Percentiles rank a stretch among this genome's conserved stretches.
phyloP scores from a whole-genome alignment of 1,139 yeast species.

The Taphrina flavorubra region DNA sequence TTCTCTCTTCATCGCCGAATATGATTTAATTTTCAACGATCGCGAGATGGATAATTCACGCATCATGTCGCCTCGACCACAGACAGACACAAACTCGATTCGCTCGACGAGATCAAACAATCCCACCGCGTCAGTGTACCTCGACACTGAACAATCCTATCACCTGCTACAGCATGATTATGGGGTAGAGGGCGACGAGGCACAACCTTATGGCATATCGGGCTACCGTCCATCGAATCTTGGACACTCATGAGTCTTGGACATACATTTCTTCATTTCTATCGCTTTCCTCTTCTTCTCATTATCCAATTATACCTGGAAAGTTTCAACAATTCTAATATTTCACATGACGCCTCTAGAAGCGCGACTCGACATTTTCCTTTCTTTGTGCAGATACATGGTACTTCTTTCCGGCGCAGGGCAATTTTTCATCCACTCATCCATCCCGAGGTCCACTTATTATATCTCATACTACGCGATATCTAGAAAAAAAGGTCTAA shows the following conservation, averaged over 20 bases:
- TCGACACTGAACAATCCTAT: constrained; percentile 20
- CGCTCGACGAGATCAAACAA: constrained; percentile 12
- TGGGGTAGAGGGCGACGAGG: not conserved
- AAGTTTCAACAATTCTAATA: no score
- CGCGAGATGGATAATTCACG: constrained; percentile 8
- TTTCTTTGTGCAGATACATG: not conserved
- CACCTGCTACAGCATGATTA: constrained; percentile 15
- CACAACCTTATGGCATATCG: constrained; percentile 3
- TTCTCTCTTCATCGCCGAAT: constrained; percentile 68
- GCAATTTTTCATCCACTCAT: not conserved
- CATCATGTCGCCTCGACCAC: constrained; percentile 12
- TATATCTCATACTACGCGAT: constrained; percentile 1
- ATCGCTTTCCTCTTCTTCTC: not conserved
- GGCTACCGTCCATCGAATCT: constrained; percentile 10
- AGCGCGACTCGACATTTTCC: not conserved
- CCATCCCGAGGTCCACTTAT: no score
- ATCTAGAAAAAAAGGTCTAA: not conserved
- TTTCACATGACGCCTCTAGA: no score
- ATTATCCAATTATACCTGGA: no score
- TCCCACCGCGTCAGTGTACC: constrained; percentile 7
- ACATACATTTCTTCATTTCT: not conserved
- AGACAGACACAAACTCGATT: constrained; percentile 14
- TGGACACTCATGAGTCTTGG: not conserved
- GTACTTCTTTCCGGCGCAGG: not conserved
- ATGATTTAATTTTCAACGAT: constrained; percentile 60